Conservation (phyloP, 257 asterid species). For the Dorcoceras hygrometricum region DNA sequence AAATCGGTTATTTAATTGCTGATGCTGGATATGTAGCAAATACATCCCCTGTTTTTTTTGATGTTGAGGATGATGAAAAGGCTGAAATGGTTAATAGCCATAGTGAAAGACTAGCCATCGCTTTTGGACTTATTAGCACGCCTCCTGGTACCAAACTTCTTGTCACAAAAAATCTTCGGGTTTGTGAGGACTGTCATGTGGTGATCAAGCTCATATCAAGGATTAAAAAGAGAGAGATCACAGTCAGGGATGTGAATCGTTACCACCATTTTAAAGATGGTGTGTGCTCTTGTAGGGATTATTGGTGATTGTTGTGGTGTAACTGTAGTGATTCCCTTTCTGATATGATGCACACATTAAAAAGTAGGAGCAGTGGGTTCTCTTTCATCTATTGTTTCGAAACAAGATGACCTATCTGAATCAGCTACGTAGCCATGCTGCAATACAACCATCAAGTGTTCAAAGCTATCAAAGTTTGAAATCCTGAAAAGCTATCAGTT, state of each 20-base stretch:
- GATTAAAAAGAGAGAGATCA: slow-evolving; percentile 47
- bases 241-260: slow-evolving; percentile 57
- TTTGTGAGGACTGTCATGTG: slow-evolving; percentile 69
- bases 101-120: slow-evolving; percentile 64
- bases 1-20: slow-evolving; percentile 39
- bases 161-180: slow-evolving; percentile 51
- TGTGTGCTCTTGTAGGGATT: slow-evolving; percentile 52
- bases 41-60: slow-evolving; percentile 49
- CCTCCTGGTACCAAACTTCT: slow-evolving; percentile 51
- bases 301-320: slow-evolving; percentile 37
- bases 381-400: too few relatives aligned
- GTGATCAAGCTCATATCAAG: slow-evolving; percentile 49
- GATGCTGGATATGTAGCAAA: slow-evolving; percentile 54
- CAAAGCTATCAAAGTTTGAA: too few relatives aligned
- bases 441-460: too few relatives aligned
- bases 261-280: slow-evolving; percentile 66
- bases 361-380: too few relatives aligned
- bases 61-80: slow-evolving; percentile 64
- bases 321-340: not conserved
- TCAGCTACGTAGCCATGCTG: too few relatives aligned
- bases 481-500: too few relatives aligned
- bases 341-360: too few relatives aligned
- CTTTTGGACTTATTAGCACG: slow-evolving; percentile 55
- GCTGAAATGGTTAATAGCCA: slow-evolving; percentile 43
- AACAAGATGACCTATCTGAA: too few relatives aligned